Conservation (phyloP, 2,329 filamentous ascomycete species). For the Colletotrichum eleusines region DNA sequence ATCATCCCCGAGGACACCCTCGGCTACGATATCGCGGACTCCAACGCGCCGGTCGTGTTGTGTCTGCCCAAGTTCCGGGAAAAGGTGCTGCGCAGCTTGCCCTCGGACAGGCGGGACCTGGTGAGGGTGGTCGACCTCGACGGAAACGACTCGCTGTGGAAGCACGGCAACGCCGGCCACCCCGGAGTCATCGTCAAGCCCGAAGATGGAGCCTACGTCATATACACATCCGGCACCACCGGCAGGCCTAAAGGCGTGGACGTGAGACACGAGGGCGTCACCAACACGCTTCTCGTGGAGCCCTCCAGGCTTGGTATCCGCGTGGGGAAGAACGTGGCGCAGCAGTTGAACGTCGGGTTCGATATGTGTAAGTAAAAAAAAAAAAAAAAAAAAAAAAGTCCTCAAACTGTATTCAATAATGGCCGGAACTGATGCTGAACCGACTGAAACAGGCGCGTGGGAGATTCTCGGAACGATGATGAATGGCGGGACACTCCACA, state of each 20-base stretch:
- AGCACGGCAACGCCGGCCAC: constrained; percentile 36
- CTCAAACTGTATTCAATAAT: neutral
- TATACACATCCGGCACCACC: constrained; percentile 70
- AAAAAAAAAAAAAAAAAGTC: too few relatives aligned
- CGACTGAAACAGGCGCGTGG: constrained; percentile 63
- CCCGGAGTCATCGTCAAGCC: constrained; percentile 49
- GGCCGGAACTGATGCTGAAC: constrained; percentile 20
- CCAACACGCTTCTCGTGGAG: constrained; percentile 29
- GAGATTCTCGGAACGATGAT: constrained; percentile 62
- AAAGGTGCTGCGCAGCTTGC: constrained; percentile 37
- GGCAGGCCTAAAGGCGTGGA: constrained; percentile 71
- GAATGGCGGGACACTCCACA: constrained; percentile 43
- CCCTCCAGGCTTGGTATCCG: constrained; percentile 59
- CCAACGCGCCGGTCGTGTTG: constrained; percentile 58
- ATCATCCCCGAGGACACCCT: constrained; percentile 63
- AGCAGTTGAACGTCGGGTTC: constrained; percentile 69
- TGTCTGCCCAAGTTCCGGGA: constrained; percentile 53
- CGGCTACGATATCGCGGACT: constrained; percentile 61
- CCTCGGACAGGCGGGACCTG: constrained; percentile 13
- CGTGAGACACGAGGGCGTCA: constrained; percentile 58
- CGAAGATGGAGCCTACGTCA: constrained; percentile 59
- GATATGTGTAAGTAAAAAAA: constrained; percentile 66
- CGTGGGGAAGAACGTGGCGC: constrained; percentile 64
- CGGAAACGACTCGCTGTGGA: constrained; percentile 36
- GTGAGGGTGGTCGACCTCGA: constrained; percentile 39